Base-by-base conservation (phyloP, 768 basidiomycete genomes). In the Ephemerocybe angulata region DNA sequence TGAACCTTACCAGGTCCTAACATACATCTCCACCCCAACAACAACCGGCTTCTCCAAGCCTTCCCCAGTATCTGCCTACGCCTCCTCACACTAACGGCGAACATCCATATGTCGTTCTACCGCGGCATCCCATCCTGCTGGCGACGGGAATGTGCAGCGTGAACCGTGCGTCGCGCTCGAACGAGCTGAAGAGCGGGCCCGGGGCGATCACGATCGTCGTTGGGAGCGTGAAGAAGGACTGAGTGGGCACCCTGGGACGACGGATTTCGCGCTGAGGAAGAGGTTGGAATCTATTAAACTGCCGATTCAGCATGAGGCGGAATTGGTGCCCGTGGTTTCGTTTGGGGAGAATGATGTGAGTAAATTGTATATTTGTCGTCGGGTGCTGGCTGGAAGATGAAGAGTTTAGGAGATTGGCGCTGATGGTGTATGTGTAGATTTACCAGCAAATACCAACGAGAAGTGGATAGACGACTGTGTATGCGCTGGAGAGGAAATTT, bases 321-420 rank as follows among this genome's bases (percentile, higher is more conserved):
- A 95, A 63, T 77, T 99, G 11, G 97, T 99, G 0, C 97, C 97
- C 0, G 95, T 98, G 3, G 98, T 99, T 66, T 95, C 93, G 4
- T 99, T 99, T 62, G 97, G 97, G 12, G 97, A 99, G 76, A 98
- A 98, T 67, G 97, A 98, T 69, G 95, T 95, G 58, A 65, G 83
- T 78, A n/a, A n/a, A 7, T 37, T 28, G 5, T 15, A 19, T 47
- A n/a, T n/a, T n/a, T n/a, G n/a, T n/a, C n/a, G n/a, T n/a, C n/a
- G n/a, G n/a, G n/a, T n/a, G n/a, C n/a, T n/a, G n/a, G n/a, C n/a
- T n/a, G n/a, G n/a, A 4, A 33, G 40, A n/a, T 25, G 35, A 29
- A 21, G 61, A 52, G 59, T 4, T 38, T 4, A 21, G 43, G 4
- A 1, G 5, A 46, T 38, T 10, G 17, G 44, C 21, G 40, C 43